These are phyloP conservation scores for Ophiostoma sp. DNA, from an alignment of 2,329 filamentous ascomycete species.

Conservation along the genomic window DNA sequence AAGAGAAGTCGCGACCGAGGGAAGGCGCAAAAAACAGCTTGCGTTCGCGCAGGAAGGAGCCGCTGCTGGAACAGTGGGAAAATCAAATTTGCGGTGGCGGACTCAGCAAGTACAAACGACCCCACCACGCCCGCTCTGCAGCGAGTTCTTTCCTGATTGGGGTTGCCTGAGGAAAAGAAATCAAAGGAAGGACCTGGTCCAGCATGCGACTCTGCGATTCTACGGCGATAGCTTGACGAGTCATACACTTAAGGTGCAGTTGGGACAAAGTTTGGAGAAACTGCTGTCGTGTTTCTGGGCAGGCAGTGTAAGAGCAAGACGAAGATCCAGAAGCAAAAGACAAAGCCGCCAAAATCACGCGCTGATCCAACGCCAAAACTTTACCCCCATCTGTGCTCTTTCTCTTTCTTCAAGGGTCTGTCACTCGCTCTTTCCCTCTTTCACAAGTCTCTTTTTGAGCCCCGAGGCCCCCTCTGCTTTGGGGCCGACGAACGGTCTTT, in stretches of 20 bases:
- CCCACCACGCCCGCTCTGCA: conserved; percentile 10
- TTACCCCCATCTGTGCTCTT: background rate
- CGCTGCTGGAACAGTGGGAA: background rate
- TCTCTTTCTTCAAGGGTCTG: background rate
- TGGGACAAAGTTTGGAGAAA: background rate
- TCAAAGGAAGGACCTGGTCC: background rate
- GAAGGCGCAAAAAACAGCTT: background rate
- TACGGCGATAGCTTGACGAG: background rate
- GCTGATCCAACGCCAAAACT: background rate
- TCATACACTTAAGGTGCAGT: background rate
- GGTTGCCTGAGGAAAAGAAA: background rate
- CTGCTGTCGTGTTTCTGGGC: background rate
- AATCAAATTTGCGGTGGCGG: conserved; percentile 15
- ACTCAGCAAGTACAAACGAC: conserved; percentile 14
- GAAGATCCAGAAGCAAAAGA: background rate
- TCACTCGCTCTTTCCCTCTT: background rate
- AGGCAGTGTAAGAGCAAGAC: background rate
- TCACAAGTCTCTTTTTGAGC: background rate
- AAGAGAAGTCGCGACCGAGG: background rate
- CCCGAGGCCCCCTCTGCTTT: background rate
- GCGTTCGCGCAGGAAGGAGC: conserved; percentile 15
- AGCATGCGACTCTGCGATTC: background rate
- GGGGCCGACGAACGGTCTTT: conserved; percentile 7
- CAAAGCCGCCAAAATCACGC: background rate
- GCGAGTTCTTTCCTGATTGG: conserved; percentile 8